Evolutionary conservation across 2,329 filamentous ascomycete genomes (phyloP).

Genomic region (Microdochium nivale): DNA sequence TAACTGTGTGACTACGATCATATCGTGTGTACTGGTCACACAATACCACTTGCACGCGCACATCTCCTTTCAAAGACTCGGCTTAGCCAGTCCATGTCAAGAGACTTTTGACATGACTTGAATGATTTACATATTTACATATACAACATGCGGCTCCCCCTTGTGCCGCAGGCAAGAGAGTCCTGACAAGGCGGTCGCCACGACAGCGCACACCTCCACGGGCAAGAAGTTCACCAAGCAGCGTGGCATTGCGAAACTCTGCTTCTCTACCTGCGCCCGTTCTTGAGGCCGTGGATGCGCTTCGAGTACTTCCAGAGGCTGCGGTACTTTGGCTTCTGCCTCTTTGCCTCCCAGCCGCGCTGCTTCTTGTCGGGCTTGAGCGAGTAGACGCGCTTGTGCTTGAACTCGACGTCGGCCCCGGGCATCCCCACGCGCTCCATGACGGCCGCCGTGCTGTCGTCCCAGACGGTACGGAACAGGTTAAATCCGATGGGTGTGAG

Average conservation of each 20-base stretch:
- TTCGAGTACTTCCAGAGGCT: slow-evolving; percentile 58
- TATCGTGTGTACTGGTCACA: too few relatives aligned
- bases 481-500: slow-evolving; percentile 71
- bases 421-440: slow-evolving; percentile 72
- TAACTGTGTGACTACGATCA: too few relatives aligned
- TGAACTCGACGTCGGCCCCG: slow-evolving; percentile 77
- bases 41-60: too few relatives aligned
- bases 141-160: neutral
- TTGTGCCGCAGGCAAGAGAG: neutral
- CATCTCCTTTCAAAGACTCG: too few relatives aligned
- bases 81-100: too few relatives aligned
- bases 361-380: slow-evolving; percentile 53
- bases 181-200: neutral
- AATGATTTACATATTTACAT: neutral
- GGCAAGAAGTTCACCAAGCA: neutral
- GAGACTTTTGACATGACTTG: neutral
- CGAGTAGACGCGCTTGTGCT: slow-evolving; percentile 66
- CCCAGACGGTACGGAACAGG: slow-evolving; percentile 85
- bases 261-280: neutral
- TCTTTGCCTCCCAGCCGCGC: slow-evolving; percentile 59
- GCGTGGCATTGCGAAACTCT: neutral
- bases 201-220: neutral
- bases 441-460: slow-evolving; percentile 76
- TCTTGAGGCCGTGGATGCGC: slow-evolving; percentile 31
- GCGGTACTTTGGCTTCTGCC: slow-evolving; percentile 55